Conservation (phyloP, 441 rosid genomes). For the Sinapis alba region DNA sequence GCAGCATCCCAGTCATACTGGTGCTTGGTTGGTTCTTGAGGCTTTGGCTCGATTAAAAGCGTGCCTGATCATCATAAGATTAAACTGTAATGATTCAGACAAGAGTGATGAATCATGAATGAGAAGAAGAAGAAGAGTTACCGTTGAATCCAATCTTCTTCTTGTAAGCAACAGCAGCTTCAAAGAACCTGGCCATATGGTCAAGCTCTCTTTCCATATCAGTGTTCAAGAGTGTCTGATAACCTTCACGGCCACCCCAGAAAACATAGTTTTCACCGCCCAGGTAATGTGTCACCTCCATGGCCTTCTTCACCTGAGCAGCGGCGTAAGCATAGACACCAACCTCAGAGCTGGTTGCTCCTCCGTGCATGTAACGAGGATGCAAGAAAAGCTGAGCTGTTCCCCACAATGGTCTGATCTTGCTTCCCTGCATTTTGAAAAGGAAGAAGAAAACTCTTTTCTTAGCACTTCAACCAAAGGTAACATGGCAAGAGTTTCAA, state of each 20-base stretch:
- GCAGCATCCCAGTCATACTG: constrained; percentile 99
- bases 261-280: constrained; percentile 98
- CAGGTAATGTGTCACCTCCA: constrained; percentile 92
- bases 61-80: constrained; percentile 56
- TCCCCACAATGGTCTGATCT: constrained; percentile 87
- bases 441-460: background rate
- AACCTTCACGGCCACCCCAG: constrained; percentile 99
- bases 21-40: constrained; percentile 99
- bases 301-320: constrained; percentile 97
- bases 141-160: constrained; percentile 97
- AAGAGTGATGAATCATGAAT: background rate
- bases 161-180: constrained; percentile 92
- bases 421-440: constrained; percentile 58
- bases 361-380: constrained; percentile 99
- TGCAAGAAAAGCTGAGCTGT: constrained; percentile 95
- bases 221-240: constrained; percentile 90
- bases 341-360: constrained; percentile 91
- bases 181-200: constrained; percentile 84
- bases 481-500: background rate
- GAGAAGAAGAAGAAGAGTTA: constrained; percentile 28
- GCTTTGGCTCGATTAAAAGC: constrained; percentile 94
- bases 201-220: constrained; percentile 96
- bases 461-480: constrained; percentile 11
- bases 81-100: background rate
- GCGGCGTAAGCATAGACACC: constrained; percentile 94